phyloP scores from a whole-genome alignment of 148 eudicot genomes.

The Hydrangea macrophylla region DNA sequence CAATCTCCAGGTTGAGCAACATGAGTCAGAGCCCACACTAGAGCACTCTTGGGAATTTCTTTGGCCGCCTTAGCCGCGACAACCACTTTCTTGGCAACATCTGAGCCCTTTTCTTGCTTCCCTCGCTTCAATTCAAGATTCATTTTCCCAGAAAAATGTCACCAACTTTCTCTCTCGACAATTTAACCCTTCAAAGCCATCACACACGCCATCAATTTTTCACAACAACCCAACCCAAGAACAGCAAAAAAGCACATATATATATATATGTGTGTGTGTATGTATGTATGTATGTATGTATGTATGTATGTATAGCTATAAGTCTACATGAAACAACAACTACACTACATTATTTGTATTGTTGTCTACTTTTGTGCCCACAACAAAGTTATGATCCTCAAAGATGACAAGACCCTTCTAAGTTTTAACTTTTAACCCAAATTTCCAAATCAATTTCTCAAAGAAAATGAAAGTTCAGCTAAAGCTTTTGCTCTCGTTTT shows the following conservation, averaged over 20 bases:
- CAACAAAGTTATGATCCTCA: neutral
- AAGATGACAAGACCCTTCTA: neutral
- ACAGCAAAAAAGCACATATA: conserved; percentile 10
- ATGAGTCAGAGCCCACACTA: conserved; percentile 95
- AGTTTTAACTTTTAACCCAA: too few species aligned
- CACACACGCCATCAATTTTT: too few species aligned
- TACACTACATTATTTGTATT: neutral
- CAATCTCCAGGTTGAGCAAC: conserved; percentile 98
- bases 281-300: too few species aligned
- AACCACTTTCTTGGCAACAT: conserved; percentile 63
- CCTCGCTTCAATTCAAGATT: conserved; percentile 38
- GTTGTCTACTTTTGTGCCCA: conserved; percentile 7
- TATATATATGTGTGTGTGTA: too few species aligned
- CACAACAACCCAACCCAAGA: conserved; percentile 1
- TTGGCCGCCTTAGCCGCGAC: conserved; percentile 94
- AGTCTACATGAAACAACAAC: neutral
- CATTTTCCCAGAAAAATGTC: conserved; percentile 21
- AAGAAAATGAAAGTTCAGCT: neutral
- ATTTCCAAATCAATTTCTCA: neutral
- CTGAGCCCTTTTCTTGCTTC: conserved; percentile 44
- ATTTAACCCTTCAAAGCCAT: conserved; percentile 1
- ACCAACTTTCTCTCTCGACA: conserved; percentile 5
- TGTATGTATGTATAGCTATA: too few species aligned
- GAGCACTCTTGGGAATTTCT: conserved; percentile 78
- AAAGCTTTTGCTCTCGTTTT: neutral